A percentile compares a stretch with the other conserved stretches of the same genome.
Conservation (phyloP, 140 eudicot genomes). For the Senecio squalidus region DNA sequence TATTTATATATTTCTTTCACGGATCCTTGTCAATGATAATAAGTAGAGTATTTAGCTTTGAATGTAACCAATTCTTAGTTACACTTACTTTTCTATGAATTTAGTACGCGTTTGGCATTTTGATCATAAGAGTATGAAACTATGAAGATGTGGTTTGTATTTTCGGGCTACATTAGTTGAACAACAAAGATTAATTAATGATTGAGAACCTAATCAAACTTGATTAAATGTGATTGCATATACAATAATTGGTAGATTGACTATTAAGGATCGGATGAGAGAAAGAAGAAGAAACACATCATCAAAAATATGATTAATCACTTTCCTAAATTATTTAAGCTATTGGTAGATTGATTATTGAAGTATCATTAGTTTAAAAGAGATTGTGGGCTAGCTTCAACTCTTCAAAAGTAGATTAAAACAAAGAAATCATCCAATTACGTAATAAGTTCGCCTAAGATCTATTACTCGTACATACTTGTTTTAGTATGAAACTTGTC, state of each 20-base stretch:
- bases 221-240: neutral
- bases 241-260: neutral
- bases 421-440: slow-evolving; percentile 2
- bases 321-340: slow-evolving; percentile 8
- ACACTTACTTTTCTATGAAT: no score
- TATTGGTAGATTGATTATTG: slow-evolving; percentile 4
- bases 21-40: no score
- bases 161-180: slow-evolving; percentile 1
- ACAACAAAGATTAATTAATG: neutral
- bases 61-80: no score
- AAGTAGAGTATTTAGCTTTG: no score
- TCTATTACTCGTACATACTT: neutral
- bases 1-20: neutral
- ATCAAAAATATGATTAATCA: neutral
- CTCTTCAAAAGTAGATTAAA: slow-evolving; percentile 14
- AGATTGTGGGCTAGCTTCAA: slow-evolving; percentile 1
- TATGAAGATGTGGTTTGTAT: neutral
- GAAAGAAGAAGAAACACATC: neutral
- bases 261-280: neutral
- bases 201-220: neutral
- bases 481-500: neutral
- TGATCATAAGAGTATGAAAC: neutral
- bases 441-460: neutral
- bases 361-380: slow-evolving; percentile 10
- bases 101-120: neutral